Evolutionary conservation across 2,329 filamentous ascomycete genomes (phyloP).

Genomic region (Sporothrix euskadiensis): DNA sequence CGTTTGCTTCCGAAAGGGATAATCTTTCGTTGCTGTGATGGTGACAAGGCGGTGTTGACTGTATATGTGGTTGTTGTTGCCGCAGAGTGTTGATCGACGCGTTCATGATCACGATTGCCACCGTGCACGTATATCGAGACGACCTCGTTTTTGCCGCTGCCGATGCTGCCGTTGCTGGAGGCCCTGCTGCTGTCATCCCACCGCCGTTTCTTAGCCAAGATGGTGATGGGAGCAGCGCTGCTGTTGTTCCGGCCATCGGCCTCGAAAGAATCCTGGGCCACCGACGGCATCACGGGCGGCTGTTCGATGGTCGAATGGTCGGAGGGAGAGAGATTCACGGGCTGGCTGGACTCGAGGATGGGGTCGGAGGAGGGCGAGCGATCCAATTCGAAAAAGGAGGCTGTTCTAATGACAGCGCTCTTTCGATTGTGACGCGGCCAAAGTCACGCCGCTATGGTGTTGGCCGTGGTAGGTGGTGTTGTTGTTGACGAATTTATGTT

Average conservation of each 20-base stretch:
- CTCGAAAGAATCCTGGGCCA: slow-evolving; percentile 24
- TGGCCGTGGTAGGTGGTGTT: not conserved
- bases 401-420: not conserved
- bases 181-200: slow-evolving; percentile 38
- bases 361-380: too few relatives aligned
- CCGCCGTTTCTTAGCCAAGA: slow-evolving; percentile 43
- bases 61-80: not conserved
- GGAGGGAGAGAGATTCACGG: not conserved
- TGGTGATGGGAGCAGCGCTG: not conserved
- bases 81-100: slow-evolving; percentile 24
- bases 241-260: not conserved
- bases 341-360: not conserved
- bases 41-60: not conserved
- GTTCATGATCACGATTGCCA: slow-evolving; percentile 8
- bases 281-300: slow-evolving; percentile 25
- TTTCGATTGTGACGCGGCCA: not conserved
- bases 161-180: slow-evolving; percentile 7
- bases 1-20: slow-evolving; percentile 24
- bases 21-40: slow-evolving; percentile 24
- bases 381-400: not conserved
- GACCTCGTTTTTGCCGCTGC: slow-evolving; percentile 1
- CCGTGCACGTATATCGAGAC: slow-evolving; percentile 22
- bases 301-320: not conserved
- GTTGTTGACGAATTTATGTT: not conserved
- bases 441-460: not conserved